Conservation (phyloP, 768 basidiomycete genomes). For the Collybiopsis luxurians region DNA sequence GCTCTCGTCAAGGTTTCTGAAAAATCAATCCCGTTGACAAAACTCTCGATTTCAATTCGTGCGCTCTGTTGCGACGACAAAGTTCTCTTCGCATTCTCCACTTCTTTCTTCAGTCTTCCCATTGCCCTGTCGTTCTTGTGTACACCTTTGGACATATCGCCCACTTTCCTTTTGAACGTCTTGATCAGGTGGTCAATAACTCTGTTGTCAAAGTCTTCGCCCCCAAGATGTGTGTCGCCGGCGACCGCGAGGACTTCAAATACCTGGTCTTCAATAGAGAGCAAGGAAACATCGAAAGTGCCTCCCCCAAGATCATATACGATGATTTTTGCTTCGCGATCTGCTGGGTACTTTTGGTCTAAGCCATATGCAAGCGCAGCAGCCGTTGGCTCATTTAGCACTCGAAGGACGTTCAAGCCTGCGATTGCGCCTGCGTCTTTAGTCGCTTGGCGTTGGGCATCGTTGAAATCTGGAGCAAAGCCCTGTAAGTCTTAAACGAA, state of each 20-base stretch:
- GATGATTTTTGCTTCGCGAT: conserved; percentile 81
- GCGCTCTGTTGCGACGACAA: conserved; percentile 48
- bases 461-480: conserved; percentile 77
- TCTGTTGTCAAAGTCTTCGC: conserved; percentile 74
- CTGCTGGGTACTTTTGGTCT: conserved; percentile 79
- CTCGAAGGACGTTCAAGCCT: conserved; percentile 91
- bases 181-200: conserved; percentile 70
- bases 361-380: conserved; percentile 97
- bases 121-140: conserved; percentile 60
- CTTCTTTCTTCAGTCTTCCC: conserved; percentile 67
- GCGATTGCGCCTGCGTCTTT: conserved; percentile 97
- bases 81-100: conserved; percentile 74
- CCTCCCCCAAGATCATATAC: conserved; percentile 98
- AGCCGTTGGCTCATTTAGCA: conserved; percentile 97
- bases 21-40: conserved; percentile 75
- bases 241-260: conserved; percentile 89
- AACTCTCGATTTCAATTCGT: conserved; percentile 64
- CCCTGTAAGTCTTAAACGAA: conserved; percentile 8
- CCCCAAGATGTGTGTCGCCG: conserved; percentile 80
- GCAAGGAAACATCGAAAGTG: conserved; percentile 96
- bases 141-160: conserved; percentile 48
- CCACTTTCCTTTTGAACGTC: conserved; percentile 68
- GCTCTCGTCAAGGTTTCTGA: conserved; percentile 77
- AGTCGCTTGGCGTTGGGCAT: conserved; percentile 98
- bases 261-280: conserved; percentile 91